Percentiles rank a stretch among this genome's conserved stretches.
Conservation (phyloP, 1,139 yeast genomes). For the Geotrichum restrictum region DNA sequence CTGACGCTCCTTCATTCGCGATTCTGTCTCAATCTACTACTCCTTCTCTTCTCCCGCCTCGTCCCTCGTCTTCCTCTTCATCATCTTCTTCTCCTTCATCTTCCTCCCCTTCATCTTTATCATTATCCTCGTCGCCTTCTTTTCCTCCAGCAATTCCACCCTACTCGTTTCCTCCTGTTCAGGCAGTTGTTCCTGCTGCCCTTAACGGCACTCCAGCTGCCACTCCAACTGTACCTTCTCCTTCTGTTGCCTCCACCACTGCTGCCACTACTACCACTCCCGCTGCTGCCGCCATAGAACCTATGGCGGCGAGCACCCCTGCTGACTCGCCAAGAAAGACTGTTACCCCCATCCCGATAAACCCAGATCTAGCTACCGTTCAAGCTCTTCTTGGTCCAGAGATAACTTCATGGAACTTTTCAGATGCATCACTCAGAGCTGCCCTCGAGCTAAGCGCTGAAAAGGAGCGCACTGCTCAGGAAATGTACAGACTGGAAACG, state of each 20-base stretch:
- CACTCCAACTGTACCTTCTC: neutral
- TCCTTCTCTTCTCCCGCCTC: neutral
- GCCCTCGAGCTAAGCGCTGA: slow-evolving; percentile 64
- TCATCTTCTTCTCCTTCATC: neutral
- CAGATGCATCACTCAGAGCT: slow-evolving; percentile 60
- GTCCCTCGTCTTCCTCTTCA: neutral
- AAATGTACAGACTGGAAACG: slow-evolving; percentile 63
- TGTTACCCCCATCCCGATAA: neutral
- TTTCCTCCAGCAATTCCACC: neutral
- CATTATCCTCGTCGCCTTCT: neutral
- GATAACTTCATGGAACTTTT: slow-evolving; percentile 52
- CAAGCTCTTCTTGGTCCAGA: slow-evolving; percentile 51
- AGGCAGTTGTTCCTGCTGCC: neutral
- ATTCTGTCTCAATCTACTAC: neutral
- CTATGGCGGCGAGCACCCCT: neutral
- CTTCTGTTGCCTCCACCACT: neutral
- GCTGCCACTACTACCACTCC: neutral
- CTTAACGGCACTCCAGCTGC: neutral
- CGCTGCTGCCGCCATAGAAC: neutral
- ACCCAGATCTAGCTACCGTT: slow-evolving; percentile 14
- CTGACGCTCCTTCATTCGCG: no score
- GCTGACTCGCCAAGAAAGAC: neutral
- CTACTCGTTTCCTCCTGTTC: slow-evolving; percentile 4
- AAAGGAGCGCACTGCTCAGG: slow-evolving; percentile 83
- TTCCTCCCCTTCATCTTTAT: neutral